Base-by-base conservation (phyloP, 768 basidiomycete genomes). In the Russula earlei region DNA sequence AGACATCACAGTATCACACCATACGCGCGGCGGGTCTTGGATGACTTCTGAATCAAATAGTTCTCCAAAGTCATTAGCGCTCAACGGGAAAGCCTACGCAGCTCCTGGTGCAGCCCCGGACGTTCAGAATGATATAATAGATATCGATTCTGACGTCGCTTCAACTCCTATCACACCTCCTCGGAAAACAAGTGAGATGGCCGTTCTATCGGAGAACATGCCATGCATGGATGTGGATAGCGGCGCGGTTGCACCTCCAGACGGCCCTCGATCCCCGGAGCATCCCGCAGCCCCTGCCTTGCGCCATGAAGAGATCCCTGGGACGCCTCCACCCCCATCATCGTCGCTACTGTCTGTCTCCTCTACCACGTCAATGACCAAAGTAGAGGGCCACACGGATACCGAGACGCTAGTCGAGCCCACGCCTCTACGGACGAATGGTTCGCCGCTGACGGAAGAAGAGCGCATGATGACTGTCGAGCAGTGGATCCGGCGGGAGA, bases 391-490 rank as follows among this genome's bases (percentile, higher is more conserved):
- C 24, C 51, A 44, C 29, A 29, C 55, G 5, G 55, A 40, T 27
- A 63, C 64, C n/a, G 43, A 43, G 27, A 58, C 68, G 54, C 46
- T 68, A 59, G 52, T 67, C 43, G 33, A 66, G 17, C 46, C 57
- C 43, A 14, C 68, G 10, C 62, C 69, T 6, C 44, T 68, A 41
- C 60, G 59, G 41, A 57, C 64, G 41, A 60, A 34, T 7, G 24
- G 68, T 11, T 36, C 56, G 12, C 59, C 60, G 22, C 71, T 88
- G 38, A 80, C 75, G 6, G 84, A 85, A 43, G 79, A 79, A 19
- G 86, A 92, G 66, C 73, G 83, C 56, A 70, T 75, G 19, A 84
- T 92, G 86, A 86, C 88, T 0, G 76, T 93, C 46, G 90, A 92
- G 64, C 81, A 92, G 64, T 87, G 87, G 80, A 82, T 91, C 55